Conservation (phyloP, 192 early-diverging fungal genomes). For the Coemansia sp. region DNA sequence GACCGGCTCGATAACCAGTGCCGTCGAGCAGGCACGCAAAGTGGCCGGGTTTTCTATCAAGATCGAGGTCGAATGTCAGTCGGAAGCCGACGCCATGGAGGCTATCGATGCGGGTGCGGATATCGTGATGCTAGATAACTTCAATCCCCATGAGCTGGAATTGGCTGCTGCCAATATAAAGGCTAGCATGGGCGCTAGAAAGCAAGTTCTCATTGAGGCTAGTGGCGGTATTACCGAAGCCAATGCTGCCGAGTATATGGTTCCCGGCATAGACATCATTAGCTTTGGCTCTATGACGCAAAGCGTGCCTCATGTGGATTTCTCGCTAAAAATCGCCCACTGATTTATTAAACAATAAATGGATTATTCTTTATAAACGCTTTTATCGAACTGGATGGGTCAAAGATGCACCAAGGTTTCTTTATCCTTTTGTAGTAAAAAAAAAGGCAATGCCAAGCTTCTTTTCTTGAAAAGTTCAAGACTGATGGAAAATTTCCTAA, state of each 20-base stretch:
- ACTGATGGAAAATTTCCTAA: too few species aligned
- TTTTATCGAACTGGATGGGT: too few species aligned
- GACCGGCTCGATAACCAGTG: conserved; percentile 87
- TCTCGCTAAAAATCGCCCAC: conserved; percentile 84
- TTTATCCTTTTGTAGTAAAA: too few species aligned
- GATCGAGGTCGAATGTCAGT: conserved; percentile 96
- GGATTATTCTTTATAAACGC: too few species aligned
- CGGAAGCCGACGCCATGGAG: conserved; percentile 89
- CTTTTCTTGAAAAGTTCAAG: too few species aligned
- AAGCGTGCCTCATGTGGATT: conserved; percentile 93
- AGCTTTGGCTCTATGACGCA: conserved; percentile 92
- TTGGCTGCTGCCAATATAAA: conserved; percentile 72
- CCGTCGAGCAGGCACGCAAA: conserved; percentile 72
- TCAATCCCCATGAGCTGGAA: conserved; percentile 67
- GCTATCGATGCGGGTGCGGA: conserved; percentile 95
- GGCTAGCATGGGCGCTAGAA: conserved; percentile 55
- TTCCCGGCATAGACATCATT: conserved; percentile 82
- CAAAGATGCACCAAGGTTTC: too few species aligned
- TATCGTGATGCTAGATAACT: conserved; percentile 98
- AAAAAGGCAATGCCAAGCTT: too few species aligned
- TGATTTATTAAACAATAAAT: background rate
- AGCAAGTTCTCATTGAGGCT: conserved; percentile 77
- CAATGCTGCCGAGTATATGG: conserved; percentile 77
- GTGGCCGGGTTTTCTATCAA: conserved; percentile 91
- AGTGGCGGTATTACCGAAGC: conserved; percentile 95